Percentiles rank a stretch among this genome's conserved stretches.
Evolutionary conservation across 345 rosid species (phyloP).

Genomic region (Punica granatum): DNA sequence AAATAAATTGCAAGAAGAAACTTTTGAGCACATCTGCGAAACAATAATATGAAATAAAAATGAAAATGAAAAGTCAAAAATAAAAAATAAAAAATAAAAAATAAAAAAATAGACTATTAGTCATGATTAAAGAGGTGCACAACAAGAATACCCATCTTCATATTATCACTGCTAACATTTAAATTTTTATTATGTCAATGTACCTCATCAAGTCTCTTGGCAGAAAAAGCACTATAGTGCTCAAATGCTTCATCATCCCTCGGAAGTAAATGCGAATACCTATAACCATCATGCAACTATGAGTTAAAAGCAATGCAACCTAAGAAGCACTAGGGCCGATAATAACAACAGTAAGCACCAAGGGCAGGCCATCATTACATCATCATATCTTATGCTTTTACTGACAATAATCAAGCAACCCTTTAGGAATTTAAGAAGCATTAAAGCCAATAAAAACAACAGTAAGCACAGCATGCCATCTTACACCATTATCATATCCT

Average conservation of each 20-base stretch:
- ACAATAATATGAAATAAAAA: not conserved
- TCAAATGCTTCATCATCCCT: conserved; percentile 84
- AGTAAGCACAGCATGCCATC: not conserved
- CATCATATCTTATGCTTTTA: not conserved
- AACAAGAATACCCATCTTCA: not conserved
- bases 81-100: too few species aligned
- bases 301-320: not conserved
- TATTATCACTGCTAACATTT: not conserved
- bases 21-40: too few species aligned
- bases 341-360: not conserved
- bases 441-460: not conserved
- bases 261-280: conserved; percentile 92
- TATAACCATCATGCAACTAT: conserved; percentile 20
- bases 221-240: conserved; percentile 57
- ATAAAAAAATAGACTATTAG: not conserved
- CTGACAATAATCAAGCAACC: not conserved
- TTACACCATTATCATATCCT: not conserved
- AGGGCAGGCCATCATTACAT: not conserved
- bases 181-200: not conserved
- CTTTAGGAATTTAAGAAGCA: too few species aligned
- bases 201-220: conserved; percentile 94
- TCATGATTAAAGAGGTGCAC: not conserved
- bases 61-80: not conserved
- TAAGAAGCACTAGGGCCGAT: not conserved
- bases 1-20: too few species aligned